Percentiles rank a stretch among this genome's conserved stretches.
These are phyloP conservation scores for Alisma plantagoaquatica DNA, from an alignment of 106 monocot genomes.

Conservation along the genomic window DNA sequence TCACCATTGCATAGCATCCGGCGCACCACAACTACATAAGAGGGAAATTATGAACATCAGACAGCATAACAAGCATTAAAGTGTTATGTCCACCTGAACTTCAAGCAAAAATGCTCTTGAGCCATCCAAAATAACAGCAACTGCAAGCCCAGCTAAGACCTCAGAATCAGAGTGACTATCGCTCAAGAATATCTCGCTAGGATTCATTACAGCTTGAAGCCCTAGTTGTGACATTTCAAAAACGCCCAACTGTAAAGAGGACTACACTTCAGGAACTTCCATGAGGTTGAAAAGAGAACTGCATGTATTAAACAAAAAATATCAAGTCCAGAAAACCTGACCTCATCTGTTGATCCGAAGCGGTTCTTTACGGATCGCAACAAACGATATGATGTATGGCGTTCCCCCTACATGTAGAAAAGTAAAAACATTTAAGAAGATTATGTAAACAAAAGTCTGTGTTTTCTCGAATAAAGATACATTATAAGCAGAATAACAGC, in stretches of 20 bases:
- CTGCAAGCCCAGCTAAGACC: constrained; percentile 82
- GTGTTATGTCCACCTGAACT: no score
- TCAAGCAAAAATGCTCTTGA: constrained; percentile 86
- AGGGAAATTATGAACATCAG: no score
- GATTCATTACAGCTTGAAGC: constrained; percentile 87
- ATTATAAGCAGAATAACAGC: no score
- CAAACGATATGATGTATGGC: constrained; percentile 66
- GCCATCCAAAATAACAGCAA: constrained; percentile 80
- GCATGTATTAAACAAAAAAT: constrained; percentile 2
- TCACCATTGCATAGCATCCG: no score
- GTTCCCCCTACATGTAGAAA: constrained; percentile 58
- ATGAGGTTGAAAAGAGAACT: not conserved
- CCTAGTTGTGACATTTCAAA: constrained; percentile 95
- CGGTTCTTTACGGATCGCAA: constrained; percentile 91
- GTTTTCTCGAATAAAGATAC: not conserved
- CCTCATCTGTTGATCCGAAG: constrained; percentile 97
- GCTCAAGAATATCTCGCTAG: constrained; percentile 83
- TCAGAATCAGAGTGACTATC: constrained; percentile 67
- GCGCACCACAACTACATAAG: no score
- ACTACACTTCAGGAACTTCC: not conserved
- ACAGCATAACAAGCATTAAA: no score
- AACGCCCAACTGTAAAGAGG: constrained; percentile 61
- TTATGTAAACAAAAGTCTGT: not conserved
- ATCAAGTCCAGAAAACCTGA: constrained; percentile 7
- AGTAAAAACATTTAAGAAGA: not conserved